A percentile compares a stretch with the other conserved stretches of the same genome.
phyloP scores from a whole-genome alignment of 441 rosid species.

The Geranium incanum region DNA sequence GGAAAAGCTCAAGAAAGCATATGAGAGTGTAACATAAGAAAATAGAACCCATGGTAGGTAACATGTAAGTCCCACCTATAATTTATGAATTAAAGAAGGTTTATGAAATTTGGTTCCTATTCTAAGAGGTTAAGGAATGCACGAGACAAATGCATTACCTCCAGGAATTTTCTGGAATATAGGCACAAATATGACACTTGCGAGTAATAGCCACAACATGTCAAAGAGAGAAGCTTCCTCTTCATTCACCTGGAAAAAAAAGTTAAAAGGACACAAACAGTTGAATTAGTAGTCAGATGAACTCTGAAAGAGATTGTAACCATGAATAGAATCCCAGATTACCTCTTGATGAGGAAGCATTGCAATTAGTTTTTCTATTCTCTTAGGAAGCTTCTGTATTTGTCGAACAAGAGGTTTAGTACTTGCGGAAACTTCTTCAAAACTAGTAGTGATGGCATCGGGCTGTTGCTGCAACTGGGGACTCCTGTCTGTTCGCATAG shows the following conservation, averaged over 20 bases:
- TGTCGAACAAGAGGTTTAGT: conserved; percentile 60
- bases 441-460: conserved; percentile 47
- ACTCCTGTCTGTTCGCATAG: conserved; percentile 58
- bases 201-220: conserved; percentile 82
- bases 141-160: conserved; percentile 40
- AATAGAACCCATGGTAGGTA: conserved; percentile 6
- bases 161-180: conserved; percentile 96
- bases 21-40: conserved; percentile 9
- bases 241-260: conserved; percentile 65
- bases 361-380: conserved; percentile 55
- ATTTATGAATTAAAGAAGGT: conserved; percentile 4
- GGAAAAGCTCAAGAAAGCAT: conserved; percentile 13
- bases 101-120: neutral
- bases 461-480: conserved; percentile 48
- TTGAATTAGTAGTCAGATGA: neutral
- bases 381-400: conserved; percentile 65
- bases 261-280: conserved; percentile 16
- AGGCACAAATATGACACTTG: conserved; percentile 97
- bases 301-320: conserved; percentile 10
- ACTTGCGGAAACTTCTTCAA: conserved; percentile 70
- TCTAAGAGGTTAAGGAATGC: neutral
- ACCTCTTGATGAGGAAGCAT: conserved; percentile 91
- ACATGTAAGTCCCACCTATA: conserved; percentile 6
- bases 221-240: conserved; percentile 95
- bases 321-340: conserved; percentile 20